Percentiles rank a stretch among this genome's conserved stretches.
These are phyloP conservation scores for Monilinia vaccinii-corymbosi DNA, from an alignment of 2,329 filamentous ascomycete species.

Conservation along the genomic window DNA sequence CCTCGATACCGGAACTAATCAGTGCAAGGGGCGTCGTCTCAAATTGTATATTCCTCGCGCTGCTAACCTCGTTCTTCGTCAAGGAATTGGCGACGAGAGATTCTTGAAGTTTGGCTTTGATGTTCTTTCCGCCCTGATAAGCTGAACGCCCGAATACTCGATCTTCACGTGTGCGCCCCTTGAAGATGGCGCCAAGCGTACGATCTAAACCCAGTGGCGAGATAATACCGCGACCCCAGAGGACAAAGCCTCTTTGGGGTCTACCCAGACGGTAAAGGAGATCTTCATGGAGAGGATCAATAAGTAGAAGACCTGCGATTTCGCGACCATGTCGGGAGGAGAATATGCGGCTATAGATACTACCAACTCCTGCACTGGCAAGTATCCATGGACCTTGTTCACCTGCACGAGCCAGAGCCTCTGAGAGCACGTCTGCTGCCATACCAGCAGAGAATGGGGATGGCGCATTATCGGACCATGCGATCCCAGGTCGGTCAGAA, in stretches of 20 bases:
- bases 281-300: constrained; percentile 87
- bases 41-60: constrained; percentile 70
- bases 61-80: constrained; percentile 71
- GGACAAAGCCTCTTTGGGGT: constrained; percentile 64
- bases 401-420: constrained; percentile 69
- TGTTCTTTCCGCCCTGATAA: constrained; percentile 71
- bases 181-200: constrained; percentile 71
- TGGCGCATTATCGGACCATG: constrained; percentile 83
- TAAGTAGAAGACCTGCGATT: constrained; percentile 69
- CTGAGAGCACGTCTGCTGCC: constrained; percentile 79
- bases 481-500: constrained; percentile 84
- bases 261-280: constrained; percentile 59
- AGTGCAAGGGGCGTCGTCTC: constrained; percentile 68
- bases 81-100: constrained; percentile 79
- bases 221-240: constrained; percentile 80
- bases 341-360: constrained; percentile 86
- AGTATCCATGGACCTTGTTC: constrained; percentile 87
- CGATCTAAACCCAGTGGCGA: constrained; percentile 81
- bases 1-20: constrained; percentile 69
- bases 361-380: constrained; percentile 77
- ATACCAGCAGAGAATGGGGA: constrained; percentile 91
- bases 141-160: constrained; percentile 74
- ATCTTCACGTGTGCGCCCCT: constrained; percentile 70
- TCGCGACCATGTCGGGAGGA: constrained; percentile 69
- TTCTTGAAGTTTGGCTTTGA: constrained; percentile 90